These are phyloP conservation scores for Fagopyrum homotropicum DNA, from an alignment of 148 eudicot genomes.

Conservation along the genomic window DNA sequence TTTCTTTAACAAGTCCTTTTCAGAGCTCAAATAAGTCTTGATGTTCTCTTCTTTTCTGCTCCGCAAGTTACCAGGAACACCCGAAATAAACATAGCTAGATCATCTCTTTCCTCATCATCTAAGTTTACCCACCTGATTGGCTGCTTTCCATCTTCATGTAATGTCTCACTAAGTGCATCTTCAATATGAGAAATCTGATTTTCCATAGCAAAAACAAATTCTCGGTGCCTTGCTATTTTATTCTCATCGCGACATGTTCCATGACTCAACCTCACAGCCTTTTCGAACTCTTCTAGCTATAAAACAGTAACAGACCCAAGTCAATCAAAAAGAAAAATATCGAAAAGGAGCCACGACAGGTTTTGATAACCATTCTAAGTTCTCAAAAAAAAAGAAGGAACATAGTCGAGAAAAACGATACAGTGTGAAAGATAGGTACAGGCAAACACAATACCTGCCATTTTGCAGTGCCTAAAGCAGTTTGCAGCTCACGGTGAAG, in stretches of 20 bases:
- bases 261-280: constrained; percentile 69
- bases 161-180: constrained; percentile 43
- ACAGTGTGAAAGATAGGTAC: neutral
- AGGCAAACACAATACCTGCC: constrained; percentile 58
- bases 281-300: constrained; percentile 91
- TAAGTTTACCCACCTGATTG: constrained; percentile 73
- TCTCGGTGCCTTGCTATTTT: constrained; percentile 61
- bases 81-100: constrained; percentile 46
- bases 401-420: neutral
- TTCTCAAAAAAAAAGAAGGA: neutral
- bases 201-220: constrained; percentile 65
- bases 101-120: constrained; percentile 83
- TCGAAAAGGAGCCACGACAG: too few relatives aligned
- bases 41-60: neutral
- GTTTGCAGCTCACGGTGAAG: constrained; percentile 68
- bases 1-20: constrained; percentile 16
- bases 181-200: constrained; percentile 66
- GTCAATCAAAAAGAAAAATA: too few relatives aligned
- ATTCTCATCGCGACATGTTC: constrained; percentile 44
- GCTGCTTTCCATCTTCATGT: constrained; percentile 45
- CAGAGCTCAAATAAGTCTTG: neutral
- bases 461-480: constrained; percentile 90
- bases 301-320: neutral
- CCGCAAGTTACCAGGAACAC: constrained; percentile 42
- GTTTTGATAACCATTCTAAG: too few relatives aligned